phyloP scores from a whole-genome alignment of 805 yeast genomes.

The Lipomyces sp. region DNA sequence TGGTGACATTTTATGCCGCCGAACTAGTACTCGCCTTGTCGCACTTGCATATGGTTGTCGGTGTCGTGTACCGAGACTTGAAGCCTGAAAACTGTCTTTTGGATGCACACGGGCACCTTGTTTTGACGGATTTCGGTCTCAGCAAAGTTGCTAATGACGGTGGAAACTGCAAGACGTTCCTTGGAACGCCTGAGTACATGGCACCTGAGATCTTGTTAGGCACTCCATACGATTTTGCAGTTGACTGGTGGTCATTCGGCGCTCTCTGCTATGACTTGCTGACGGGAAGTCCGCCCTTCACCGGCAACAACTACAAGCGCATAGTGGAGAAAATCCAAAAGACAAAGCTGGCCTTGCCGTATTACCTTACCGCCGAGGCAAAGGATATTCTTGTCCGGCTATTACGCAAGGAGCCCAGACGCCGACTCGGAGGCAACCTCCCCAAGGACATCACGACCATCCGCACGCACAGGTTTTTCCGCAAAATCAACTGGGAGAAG shows the following conservation, averaged over 20 bases:
- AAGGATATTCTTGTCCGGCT: constrained; percentile 67
- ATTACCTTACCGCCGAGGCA: constrained; percentile 73
- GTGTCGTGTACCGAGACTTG: constrained; percentile 81
- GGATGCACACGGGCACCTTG: constrained; percentile 72
- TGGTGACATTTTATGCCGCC: constrained; percentile 73
- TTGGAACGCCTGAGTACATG: constrained; percentile 81
- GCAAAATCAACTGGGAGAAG: constrained; percentile 67
- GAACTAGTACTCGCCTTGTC: constrained; percentile 74
- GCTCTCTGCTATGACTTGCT: constrained; percentile 75
- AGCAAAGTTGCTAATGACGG: constrained; percentile 45
- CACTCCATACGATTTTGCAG: constrained; percentile 68
- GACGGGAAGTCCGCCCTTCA: constrained; percentile 84
- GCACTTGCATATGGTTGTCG: constrained; percentile 67
- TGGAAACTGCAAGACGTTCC: constrained; percentile 52
- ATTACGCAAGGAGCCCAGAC: constrained; percentile 64
- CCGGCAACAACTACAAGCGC: constrained; percentile 73
- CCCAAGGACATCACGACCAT: constrained; percentile 53
- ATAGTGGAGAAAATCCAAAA: constrained; percentile 72
- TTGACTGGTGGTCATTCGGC: constrained; percentile 93
- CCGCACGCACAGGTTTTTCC: constrained; percentile 68
- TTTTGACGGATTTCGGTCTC: constrained; percentile 82
- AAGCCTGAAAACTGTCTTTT: constrained; percentile 88
- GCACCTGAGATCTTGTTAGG: constrained; percentile 88
- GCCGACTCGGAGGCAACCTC: constrained; percentile 52
- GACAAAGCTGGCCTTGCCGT: constrained; percentile 64